A percentile compares a stretch with the other conserved stretches of the same genome.
Evolutionary conservation across 2,329 filamentous ascomycete genomes (phyloP).

Genomic region (Alternaria hordeiaustralica): DNA sequence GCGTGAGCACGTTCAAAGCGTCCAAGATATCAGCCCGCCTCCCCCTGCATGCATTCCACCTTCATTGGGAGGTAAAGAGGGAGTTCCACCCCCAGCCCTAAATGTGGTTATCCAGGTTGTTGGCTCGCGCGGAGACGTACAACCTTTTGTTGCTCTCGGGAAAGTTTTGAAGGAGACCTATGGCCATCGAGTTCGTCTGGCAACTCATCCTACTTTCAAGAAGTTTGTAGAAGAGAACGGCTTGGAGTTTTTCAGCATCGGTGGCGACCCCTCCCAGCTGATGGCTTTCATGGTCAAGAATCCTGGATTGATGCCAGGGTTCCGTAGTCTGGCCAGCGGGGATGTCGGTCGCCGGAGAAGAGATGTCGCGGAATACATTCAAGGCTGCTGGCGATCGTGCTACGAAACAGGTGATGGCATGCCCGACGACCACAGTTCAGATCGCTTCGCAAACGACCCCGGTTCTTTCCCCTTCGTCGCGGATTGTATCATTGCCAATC

Average conservation of each 20-base stretch:
- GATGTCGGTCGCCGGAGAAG: conserved; percentile 40
- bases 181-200: conserved; percentile 38
- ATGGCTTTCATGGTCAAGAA: conserved; percentile 61
- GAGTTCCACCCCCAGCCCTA: conserved; percentile 32
- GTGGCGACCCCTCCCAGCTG: conserved; percentile 46
- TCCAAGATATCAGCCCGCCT: conserved; percentile 16
- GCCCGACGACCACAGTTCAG: background rate
- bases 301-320: conserved; percentile 46
- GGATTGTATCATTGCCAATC: conserved; percentile 78
- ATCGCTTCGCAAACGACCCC: background rate
- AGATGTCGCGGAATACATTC: conserved; percentile 32
- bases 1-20: conserved; percentile 15
- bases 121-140: conserved; percentile 61
- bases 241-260: conserved; percentile 46
- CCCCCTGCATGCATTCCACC: background rate
- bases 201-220: conserved; percentile 31
- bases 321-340: conserved; percentile 29
- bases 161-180: conserved; percentile 51
- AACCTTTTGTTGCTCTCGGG: conserved; percentile 66
- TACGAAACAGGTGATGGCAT: conserved; percentile 44
- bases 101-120: conserved; percentile 65
- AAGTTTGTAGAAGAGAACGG: conserved; percentile 21
- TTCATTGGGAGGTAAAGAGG: conserved; percentile 12
- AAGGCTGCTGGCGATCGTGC: conserved; percentile 39
- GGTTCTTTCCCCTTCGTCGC: conserved; percentile 72